A percentile compares a stretch with the other conserved stretches of the same genome.
These are phyloP conservation scores for Echites panduratus DNA, from an alignment of 257 asterid genomes.

Conservation along the genomic window DNA sequence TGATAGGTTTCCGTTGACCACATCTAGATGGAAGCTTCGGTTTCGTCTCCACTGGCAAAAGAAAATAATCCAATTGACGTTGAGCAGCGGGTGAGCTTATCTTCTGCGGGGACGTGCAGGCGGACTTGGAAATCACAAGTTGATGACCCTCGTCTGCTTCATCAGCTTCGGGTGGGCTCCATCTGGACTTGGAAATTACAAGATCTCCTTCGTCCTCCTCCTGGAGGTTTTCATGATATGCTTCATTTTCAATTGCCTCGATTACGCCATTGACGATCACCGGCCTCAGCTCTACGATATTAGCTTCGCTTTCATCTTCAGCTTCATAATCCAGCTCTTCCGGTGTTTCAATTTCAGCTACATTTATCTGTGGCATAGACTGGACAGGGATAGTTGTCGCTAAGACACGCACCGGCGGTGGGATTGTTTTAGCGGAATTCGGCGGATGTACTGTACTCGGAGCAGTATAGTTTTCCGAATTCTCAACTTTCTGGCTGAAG, in stretches of 20 bases:
- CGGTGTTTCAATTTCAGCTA: conserved; percentile 9
- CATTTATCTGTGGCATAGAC: conserved; percentile 21
- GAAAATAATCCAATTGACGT: conserved; percentile 20
- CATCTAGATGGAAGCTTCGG: conserved; percentile 44
- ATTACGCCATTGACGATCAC: conserved; percentile 43
- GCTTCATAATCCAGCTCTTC: not conserved
- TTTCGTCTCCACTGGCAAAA: conserved; percentile 37
- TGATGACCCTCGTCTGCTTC: conserved; percentile 21
- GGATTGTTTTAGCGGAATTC: conserved; percentile 37
- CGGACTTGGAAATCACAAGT: conserved; percentile 16
- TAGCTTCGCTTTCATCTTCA: conserved; percentile 1
- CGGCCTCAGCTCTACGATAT: conserved; percentile 29
- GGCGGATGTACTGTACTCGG: conserved; percentile 15
- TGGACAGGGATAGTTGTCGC: conserved; percentile 6
- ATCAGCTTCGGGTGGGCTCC: conserved; percentile 3
- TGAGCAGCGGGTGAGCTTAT: conserved; percentile 13
- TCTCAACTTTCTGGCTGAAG: conserved; percentile 16
- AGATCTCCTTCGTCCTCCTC: not conserved
- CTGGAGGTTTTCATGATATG: not conserved
- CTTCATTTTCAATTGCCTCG: conserved; percentile 20
- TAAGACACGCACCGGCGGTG: conserved; percentile 17
- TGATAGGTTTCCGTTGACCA: conserved; percentile 35
- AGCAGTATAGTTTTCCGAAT: not conserved
- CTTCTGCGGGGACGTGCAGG: conserved; percentile 17
- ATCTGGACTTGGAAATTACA: not conserved